Conservation (phyloP, 179 eudicot species). For the Heliamphora pulchella region DNA sequence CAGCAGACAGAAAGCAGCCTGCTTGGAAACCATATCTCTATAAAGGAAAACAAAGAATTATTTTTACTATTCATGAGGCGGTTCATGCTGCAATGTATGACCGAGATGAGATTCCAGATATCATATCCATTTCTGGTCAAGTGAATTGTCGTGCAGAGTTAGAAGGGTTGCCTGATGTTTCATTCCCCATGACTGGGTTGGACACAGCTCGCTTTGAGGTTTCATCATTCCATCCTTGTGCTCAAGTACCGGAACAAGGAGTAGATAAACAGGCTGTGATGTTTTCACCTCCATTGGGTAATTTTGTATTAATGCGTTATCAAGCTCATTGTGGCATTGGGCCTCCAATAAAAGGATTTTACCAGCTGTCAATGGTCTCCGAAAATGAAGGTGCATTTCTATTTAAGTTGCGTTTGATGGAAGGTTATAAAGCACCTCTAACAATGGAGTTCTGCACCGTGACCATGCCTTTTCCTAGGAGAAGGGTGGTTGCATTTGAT, state of each 20-base stretch:
- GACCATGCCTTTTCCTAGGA: conserved; percentile 95
- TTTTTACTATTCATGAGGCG: conserved; percentile 73
- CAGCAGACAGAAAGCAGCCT: conserved; percentile 84
- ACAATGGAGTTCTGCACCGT: conserved; percentile 85
- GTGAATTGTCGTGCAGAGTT: conserved; percentile 95
- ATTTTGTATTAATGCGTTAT: conserved; percentile 75
- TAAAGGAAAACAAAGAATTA: conserved; percentile 78
- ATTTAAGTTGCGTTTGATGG: conserved; percentile 76
- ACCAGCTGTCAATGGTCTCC: conserved; percentile 96
- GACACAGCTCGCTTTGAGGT: conserved; percentile 52
- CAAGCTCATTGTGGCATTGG: conserved; percentile 55
- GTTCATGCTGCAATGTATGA: conserved; percentile 95
- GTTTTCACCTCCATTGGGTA: conserved; percentile 91
- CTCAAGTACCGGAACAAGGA: conserved; percentile 90
- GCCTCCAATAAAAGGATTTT: conserved; percentile 89
- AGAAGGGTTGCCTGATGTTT: conserved; percentile 94
- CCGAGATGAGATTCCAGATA: conserved; percentile 87
- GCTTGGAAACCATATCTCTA: conserved; percentile 99
- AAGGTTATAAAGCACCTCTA: conserved; percentile 77
- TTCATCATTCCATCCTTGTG: conserved; percentile 85
- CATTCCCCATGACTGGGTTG: conserved; percentile 71
- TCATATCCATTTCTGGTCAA: conserved; percentile 69
- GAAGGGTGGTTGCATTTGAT: conserved; percentile 65
- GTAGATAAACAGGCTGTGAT: conserved; percentile 71
- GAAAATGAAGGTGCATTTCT: conserved; percentile 98